Evolutionary conservation across 1,284 basidiomycete genomes (phyloP).

Genomic region (Cutaneotrichosporon sp.): DNA sequence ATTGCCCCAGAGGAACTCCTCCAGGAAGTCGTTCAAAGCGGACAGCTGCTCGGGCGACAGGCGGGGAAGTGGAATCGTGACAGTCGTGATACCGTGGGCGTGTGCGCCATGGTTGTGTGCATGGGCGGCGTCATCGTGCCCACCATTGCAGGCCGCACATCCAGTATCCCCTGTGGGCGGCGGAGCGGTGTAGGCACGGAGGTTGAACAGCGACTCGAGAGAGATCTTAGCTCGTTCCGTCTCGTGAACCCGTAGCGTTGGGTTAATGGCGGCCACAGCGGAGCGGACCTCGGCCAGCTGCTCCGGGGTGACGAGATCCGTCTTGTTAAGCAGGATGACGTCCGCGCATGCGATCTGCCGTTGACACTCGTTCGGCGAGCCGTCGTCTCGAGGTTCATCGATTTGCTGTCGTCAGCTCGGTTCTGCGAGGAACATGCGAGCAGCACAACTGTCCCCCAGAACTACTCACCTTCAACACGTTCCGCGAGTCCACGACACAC

Average conservation of each 20-base stretch:
- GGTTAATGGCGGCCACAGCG: slow-evolving; percentile 64
- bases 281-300: slow-evolving; percentile 52
- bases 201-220: slow-evolving; percentile 66
- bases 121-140: slow-evolving; percentile 43
- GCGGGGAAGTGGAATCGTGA: slow-evolving; percentile 62
- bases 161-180: neutral
- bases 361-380: slow-evolving; percentile 64
- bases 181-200: slow-evolving; percentile 61
- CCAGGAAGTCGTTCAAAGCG: slow-evolving; percentile 69
- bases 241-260: slow-evolving; percentile 64
- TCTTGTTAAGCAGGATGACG: slow-evolving; percentile 83
- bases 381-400: slow-evolving; percentile 63
- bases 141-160: slow-evolving; percentile 19
- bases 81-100: slow-evolving; percentile 59
- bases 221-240: slow-evolving; percentile 65
- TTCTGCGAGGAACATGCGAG: too few species aligned
- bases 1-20: slow-evolving; percentile 68
- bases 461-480: slow-evolving; percentile 63
- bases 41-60: slow-evolving; percentile 34
- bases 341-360: slow-evolving; percentile 87
- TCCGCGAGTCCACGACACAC: slow-evolving; percentile 82
- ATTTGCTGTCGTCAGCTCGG: slow-evolving; percentile 61
- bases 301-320: slow-evolving; percentile 60
- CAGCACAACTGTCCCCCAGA: too few species aligned
- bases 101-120: slow-evolving; percentile 10